phyloP scores from a whole-genome alignment of 225 moss, liverwort and hornwort species.

The Pseudoscleropodium purum region DNA sequence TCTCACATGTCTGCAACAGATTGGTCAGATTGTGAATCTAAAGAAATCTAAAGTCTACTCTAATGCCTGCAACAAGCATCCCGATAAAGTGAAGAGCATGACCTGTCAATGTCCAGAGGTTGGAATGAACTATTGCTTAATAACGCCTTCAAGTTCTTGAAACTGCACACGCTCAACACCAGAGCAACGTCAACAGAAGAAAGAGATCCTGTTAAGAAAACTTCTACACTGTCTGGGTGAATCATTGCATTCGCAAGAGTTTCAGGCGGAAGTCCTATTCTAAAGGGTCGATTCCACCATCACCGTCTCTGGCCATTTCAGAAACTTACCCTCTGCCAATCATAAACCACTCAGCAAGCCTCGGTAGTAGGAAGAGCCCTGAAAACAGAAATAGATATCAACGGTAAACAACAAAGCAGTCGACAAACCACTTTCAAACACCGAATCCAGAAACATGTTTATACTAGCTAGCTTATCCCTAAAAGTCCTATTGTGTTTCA shows the following conservation, averaged over 20 bases:
- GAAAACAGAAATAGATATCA: background rate
- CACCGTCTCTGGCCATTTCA: background rate
- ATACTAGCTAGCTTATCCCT: background rate
- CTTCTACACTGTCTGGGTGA: background rate
- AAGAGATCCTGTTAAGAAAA: background rate
- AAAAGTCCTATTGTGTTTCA: background rate
- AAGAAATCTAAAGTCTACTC: background rate
- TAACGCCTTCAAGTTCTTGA: slow-evolving; percentile 4
- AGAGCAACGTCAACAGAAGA: background rate
- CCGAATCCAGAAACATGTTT: background rate
- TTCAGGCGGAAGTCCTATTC: background rate
- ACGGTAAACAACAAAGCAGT: background rate
- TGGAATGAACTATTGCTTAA: background rate
- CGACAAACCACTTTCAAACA: background rate
- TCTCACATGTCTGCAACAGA: slow-evolving; percentile 42
- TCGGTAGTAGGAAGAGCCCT: slow-evolving; percentile 42
- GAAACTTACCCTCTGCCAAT: slow-evolving; percentile 5
- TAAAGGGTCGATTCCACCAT: background rate
- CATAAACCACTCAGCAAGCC: slow-evolving; percentile 18
- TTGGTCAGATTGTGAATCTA: background rate
- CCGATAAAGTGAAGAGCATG: background rate
- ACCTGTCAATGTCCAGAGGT: slow-evolving; percentile 42
- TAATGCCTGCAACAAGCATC: background rate
- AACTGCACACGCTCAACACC: slow-evolving; percentile 25
- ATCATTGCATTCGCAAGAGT: background rate